Evolutionary conservation across 495 filamentous ascomycete species (phyloP), one percentile per base, ranked within the genome.

Genomic region (Sporormia fimetaria): DNA sequence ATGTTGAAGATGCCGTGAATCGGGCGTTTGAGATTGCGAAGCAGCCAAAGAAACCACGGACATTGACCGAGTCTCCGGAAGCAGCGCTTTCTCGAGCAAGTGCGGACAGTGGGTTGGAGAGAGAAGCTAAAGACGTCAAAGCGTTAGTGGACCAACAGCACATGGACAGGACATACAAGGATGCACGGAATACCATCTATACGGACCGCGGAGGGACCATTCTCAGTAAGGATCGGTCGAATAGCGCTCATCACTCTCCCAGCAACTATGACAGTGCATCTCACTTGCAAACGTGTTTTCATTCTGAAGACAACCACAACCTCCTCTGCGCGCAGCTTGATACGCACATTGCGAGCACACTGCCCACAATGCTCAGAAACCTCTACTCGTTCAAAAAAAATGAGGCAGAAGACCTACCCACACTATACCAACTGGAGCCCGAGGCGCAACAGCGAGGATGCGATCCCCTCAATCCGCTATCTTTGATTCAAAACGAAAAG

Each of bases 391-490:
- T 18, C 31, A 11, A 11, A 16, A 18, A 16, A 6, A 18, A 34
- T 17, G 12, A 34, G 10, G 3, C 16, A 6, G 12, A 34, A 3
- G 31, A 3, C 4, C n/a, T 15, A 4, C 15, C 27, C n/a, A 11
- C 20, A 21, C 31, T 43, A 4, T 14, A 34, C 20, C n/a, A 23
- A 6, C 29, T 44, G 9, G 15, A 28, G 10, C 33, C 42, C 4
- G 42, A 44, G 11, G 15, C 21, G 16, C n/a, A 37, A 20, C 9
- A 28, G 15, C 17, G 17, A 16, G 37, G 42, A 25, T 31, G 15
- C 14, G 24, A 38, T 21, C 33, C 33, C 6, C 23, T 44, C 16
- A 25, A 44, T 28, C 42, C 42, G 1, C 16, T 44, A n/a, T 18
- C 32, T 30, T 22, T 37, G 3, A 30, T 44, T 18, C 42, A 44